A percentile compares a stretch with the other conserved stretches of the same genome.
Conservation (phyloP, 2,329 filamentous ascomycete species). For the Coniochaeta prunicola region DNA sequence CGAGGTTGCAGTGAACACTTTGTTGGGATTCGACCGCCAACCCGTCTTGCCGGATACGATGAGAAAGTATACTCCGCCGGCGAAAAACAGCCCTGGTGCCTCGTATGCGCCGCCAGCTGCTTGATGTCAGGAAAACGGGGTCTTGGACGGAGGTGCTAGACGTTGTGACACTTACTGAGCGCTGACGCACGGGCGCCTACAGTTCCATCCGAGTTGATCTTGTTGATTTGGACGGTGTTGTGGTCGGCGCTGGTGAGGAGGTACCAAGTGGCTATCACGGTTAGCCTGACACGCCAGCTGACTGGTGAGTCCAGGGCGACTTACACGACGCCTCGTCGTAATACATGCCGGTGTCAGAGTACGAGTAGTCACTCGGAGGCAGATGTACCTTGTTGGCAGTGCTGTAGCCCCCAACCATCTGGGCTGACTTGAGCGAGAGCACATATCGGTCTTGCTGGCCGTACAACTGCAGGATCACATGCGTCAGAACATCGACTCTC, state of each 20-base stretch:
- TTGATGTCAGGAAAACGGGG: not conserved
- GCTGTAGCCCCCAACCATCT: conserved; percentile 22
- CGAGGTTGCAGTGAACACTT: conserved; percentile 24
- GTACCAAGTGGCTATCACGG: conserved; percentile 23
- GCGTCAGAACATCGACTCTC: not conserved
- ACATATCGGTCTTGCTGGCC: conserved; percentile 31
- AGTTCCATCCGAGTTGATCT: conserved; percentile 26
- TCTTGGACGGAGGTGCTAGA: not conserved
- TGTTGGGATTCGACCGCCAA: conserved; percentile 27
- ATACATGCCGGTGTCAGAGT: conserved; percentile 33
- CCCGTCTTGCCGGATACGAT: conserved; percentile 29
- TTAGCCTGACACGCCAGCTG: not conserved
- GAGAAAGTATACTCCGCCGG: conserved; percentile 24
- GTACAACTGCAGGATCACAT: conserved; percentile 20
- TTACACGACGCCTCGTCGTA: conserved; percentile 20
- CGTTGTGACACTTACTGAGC: conserved; percentile 13
- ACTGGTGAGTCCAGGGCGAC: not conserved
- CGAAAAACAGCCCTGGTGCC: conserved; percentile 26
- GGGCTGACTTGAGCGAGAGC: conserved; percentile 24
- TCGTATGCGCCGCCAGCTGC: conserved; percentile 23
- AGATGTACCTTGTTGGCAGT: conserved; percentile 24
- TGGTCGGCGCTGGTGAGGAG: conserved; percentile 31
- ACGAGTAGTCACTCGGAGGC: conserved; percentile 28
- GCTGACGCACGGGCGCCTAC: conserved; percentile 22
- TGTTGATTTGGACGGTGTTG: conserved; percentile 31